Percentiles rank a stretch among this genome's conserved stretches.
Evolutionary conservation across 805 yeast species (phyloP).

Genomic region (Candida insectorum): DNA sequence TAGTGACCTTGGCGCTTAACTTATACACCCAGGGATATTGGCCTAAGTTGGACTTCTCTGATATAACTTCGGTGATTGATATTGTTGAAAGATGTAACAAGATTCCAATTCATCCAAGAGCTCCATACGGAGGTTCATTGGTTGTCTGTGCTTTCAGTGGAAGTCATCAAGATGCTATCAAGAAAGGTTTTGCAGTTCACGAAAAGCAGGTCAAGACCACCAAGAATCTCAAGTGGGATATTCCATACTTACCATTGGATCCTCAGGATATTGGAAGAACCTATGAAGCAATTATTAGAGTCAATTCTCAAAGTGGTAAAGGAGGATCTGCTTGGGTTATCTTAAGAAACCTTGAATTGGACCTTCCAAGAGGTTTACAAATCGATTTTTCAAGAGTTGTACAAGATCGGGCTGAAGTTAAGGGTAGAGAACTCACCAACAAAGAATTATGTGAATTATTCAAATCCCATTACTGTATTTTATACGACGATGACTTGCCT

Average conservation of each 20-base stretch:
- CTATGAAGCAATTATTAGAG: slow-evolving; percentile 90
- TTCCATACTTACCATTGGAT: slow-evolving; percentile 82
- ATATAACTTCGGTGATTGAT: slow-evolving; percentile 62
- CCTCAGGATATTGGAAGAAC: slow-evolving; percentile 83
- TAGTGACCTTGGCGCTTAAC: slow-evolving; percentile 74
- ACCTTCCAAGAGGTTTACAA: slow-evolving; percentile 78
- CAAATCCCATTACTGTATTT: slow-evolving; percentile 52
- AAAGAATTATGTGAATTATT: slow-evolving; percentile 65
- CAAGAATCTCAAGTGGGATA: slow-evolving; percentile 50
- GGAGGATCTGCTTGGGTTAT: slow-evolving; percentile 91
- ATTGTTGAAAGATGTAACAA: slow-evolving; percentile 77
- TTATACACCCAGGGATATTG: slow-evolving; percentile 75
- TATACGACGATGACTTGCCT: slow-evolving; percentile 24
- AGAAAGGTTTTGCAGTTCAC: slow-evolving; percentile 66
- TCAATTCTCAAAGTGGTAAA: slow-evolving; percentile 84
- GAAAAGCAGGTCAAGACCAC: slow-evolving; percentile 34
- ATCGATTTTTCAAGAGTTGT: slow-evolving; percentile 71
- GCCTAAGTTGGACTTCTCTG: slow-evolving; percentile 70
- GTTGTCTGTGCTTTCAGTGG: slow-evolving; percentile 85
- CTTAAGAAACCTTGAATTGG: slow-evolving; percentile 69
- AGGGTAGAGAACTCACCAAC: slow-evolving; percentile 68
- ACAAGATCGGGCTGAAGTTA: slow-evolving; percentile 63
- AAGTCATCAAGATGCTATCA: slow-evolving; percentile 86
- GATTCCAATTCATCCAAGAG: slow-evolving; percentile 73
- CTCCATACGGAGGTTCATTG: slow-evolving; percentile 80